Base-by-base conservation (phyloP, 768 basidiomycete genomes). In the Pulveroboletus sp. region DNA sequence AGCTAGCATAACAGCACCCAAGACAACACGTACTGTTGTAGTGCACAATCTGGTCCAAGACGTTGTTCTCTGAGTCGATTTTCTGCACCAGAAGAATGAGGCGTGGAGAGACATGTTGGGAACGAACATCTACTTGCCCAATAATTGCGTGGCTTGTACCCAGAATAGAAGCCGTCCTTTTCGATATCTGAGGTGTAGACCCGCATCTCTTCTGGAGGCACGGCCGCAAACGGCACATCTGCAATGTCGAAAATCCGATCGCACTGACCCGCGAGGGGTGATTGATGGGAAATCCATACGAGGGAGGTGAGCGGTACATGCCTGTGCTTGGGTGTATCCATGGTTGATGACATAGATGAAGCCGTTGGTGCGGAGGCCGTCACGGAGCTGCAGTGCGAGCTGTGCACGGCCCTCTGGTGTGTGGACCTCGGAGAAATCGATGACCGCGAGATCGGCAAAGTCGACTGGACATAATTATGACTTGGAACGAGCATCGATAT, bases 31-130 rank as follows among this genome's bases (percentile, higher is more conserved):
- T 47, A 84, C 82, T 67, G 53, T 75, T 78, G 55, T 84, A 85
- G 32, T 79, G 73, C 53, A 84, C 82, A 17, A 84, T 64, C 53
- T 84, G 80, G 58, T 86, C 84, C n/a, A 60, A 72, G 25, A 85
- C 76, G 5, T 80, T 79, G n/a, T 51, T 52, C 0, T 52, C 46
- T 5, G 73, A 70, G 38, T 77, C 78, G 19, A 85, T 76, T 45
- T 79, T 76, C 83, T 85, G 43, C 2, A 16, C 29, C 33, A 29
- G 4, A 36, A 40, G 37, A 6, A 20, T 31, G n/a, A 20, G 12
- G 32, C n/a, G n/a, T n/a, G n/a, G 24, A 21, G n/a, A n/a, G 36
- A 41, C 8, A 5, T 24, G 23, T n/a, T 6, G 19, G 8, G 40
- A 0, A 57, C 43, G 43, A 12, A 2, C 10, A 43, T 42, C 2